phyloP scores from a whole-genome alignment of 768 basidiomycete genomes.

The Kwoniella heveanensis region DNA sequence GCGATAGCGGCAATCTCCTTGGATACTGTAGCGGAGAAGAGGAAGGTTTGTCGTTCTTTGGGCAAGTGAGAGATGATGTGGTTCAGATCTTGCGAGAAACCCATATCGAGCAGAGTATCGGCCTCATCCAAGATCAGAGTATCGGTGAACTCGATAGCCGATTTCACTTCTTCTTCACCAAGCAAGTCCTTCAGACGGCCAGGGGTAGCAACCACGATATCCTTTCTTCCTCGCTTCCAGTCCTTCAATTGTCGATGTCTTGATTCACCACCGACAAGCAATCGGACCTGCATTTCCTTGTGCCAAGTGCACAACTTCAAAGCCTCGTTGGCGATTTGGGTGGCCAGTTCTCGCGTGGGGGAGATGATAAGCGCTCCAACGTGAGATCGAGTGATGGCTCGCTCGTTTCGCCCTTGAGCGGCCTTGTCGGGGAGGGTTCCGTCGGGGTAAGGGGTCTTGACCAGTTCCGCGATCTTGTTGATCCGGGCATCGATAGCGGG shows the following conservation, averaged over 20 bases:
- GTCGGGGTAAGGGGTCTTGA: slow-evolving; percentile 59
- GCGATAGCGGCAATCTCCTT: slow-evolving; percentile 72
- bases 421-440: slow-evolving; percentile 54
- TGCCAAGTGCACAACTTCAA: slow-evolving; percentile 67
- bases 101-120: slow-evolving; percentile 87
- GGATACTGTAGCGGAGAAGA: slow-evolving; percentile 88
- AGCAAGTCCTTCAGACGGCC: slow-evolving; percentile 79
- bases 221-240: slow-evolving; percentile 67
- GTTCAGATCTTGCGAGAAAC: slow-evolving; percentile 83
- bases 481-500: slow-evolving; percentile 80
- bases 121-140: slow-evolving; percentile 87
- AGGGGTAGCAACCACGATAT: slow-evolving; percentile 88
- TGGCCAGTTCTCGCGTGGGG: slow-evolving; percentile 86
- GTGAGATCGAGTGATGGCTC: slow-evolving; percentile 57
- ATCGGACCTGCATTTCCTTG: slow-evolving; percentile 66
- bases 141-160: slow-evolving; percentile 63
- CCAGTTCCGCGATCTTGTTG: slow-evolving; percentile 62
- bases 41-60: slow-evolving; percentile 77
- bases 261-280: slow-evolving; percentile 76
- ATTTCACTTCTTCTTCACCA: slow-evolving; percentile 63
- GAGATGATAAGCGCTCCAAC: slow-evolving; percentile 80
- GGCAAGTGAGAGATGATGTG: slow-evolving; percentile 70
- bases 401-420: slow-evolving; percentile 25
- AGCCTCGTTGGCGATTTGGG: slow-evolving; percentile 85
- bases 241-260: slow-evolving; percentile 68